Evolutionary conservation across 306 rosid species (phyloP), one percentile per base, ranked within the genome.

Genomic region (Leucaena leucocephala): DNA sequence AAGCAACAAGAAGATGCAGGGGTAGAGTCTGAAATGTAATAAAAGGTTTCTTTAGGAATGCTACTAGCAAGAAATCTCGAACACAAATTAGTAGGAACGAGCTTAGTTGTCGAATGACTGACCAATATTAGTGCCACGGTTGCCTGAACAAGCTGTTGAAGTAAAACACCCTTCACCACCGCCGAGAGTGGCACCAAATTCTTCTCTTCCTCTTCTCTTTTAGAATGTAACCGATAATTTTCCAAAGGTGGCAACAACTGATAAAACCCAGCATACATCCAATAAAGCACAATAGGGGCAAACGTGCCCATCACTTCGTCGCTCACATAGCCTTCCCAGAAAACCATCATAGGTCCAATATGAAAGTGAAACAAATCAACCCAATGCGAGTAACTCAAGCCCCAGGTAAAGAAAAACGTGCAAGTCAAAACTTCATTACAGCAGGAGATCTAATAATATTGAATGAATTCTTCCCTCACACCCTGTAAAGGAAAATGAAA

Each of bases 61-160:
- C 15, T 5, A 61, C 55, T 59, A 54, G 27, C 75, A 21, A 35
- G 34, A 69, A 33, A 69, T 61, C 69, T 19, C 62, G 33, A 21
- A 57, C 19, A 68, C 15, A 22, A 33, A 75, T 75, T 62, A 34
- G 55, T 55, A 77, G 50, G 71, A 46, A 79, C 3, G 59, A 85
- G 68, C 69, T 45, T 19, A 62, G 68, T 33, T 2, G 62, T 16
- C 44, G 58, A 61, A 27, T 27, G 27, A 27, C 92, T 83, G 6
- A 91, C 92, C 92, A 89, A 76, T 75, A 85, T 61, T 71, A 94
- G 94, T 15, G 97, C 97, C 35, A 94, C 97, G 27, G 88, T 84
- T 58, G 98, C 97, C 86, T 94, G 97, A 73, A 89, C 87, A 34
- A 89, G 83, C 89, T 94, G 98, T 69, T 94, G 97, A 82, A 94